A percentile compares a stretch with the other conserved stretches of the same genome.
phyloP scores from a whole-genome alignment of 1,284 basidiomycete genomes.

The Naganishia liquefaciens region DNA sequence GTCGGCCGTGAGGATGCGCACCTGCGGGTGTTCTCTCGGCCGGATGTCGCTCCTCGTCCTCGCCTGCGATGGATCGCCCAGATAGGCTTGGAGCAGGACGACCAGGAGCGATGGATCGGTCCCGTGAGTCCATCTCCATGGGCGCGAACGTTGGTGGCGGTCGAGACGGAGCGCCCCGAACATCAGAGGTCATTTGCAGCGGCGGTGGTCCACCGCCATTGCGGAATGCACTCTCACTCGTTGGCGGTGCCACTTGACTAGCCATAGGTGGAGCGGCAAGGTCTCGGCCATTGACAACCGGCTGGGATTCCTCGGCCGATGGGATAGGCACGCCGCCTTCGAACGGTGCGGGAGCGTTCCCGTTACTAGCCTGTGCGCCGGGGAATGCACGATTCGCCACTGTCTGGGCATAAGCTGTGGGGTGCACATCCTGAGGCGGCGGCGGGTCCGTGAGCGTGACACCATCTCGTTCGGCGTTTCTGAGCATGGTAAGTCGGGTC shows the following conservation, averaged over 20 bases:
- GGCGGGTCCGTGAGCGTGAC: slow-evolving; percentile 76
- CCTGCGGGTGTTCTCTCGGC: slow-evolving; percentile 29
- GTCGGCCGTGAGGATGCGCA: not conserved
- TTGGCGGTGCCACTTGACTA: slow-evolving; percentile 34
- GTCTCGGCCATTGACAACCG: slow-evolving; percentile 40
- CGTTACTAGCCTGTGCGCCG: slow-evolving; percentile 36
- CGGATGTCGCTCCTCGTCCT: slow-evolving; percentile 28
- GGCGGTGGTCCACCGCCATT: slow-evolving; percentile 50
- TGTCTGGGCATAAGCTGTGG: slow-evolving; percentile 78
- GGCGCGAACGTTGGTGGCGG: slow-evolving; percentile 70
- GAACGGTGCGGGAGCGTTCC: slow-evolving; percentile 34
- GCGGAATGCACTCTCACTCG: slow-evolving; percentile 48
- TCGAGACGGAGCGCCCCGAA: slow-evolving; percentile 35
- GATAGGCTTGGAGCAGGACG: slow-evolving; percentile 29
- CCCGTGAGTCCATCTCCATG: slow-evolving; percentile 76
- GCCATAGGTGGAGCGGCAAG: slow-evolving; percentile 45
- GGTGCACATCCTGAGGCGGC: slow-evolving; percentile 89
- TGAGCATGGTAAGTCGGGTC: slow-evolving; percentile 72
- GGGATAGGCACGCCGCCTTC: slow-evolving; percentile 28
- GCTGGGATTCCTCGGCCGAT: slow-evolving; percentile 30
- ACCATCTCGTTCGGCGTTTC: slow-evolving; percentile 77
- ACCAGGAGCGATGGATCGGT: slow-evolving; percentile 34
- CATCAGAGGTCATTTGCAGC: slow-evolving; percentile 24
- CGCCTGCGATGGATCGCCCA: slow-evolving; percentile 6
- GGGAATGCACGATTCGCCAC: slow-evolving; percentile 36